Percentiles rank a stretch among this genome's conserved stretches.
Conservation (phyloP, 177 flowering plant genomes). For the Vitis hybrid region DNA sequence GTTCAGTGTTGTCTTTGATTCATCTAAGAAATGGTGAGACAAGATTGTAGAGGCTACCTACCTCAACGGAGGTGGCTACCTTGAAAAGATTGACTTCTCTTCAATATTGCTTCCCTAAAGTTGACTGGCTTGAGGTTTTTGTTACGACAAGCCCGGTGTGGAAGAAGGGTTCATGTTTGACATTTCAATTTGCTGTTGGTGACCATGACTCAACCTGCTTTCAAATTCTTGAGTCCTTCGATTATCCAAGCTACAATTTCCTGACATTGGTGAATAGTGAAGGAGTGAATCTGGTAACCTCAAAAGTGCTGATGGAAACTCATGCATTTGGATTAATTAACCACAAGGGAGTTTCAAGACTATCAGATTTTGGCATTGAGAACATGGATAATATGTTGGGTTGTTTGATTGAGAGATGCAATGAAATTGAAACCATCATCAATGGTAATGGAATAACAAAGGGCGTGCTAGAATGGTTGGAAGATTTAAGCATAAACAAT, state of each 20-base stretch:
- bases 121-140: constrained; percentile 1
- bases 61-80: background rate
- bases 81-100: constrained; percentile 6
- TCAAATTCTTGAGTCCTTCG: background rate
- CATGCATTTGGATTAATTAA: constrained; percentile 7
- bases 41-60: background rate
- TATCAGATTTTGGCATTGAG: constrained; percentile 6
- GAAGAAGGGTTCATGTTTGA: background rate
- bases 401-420: constrained; percentile 11
- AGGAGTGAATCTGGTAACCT: background rate
- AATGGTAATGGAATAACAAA: background rate
- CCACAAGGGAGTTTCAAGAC: background rate
- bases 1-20: constrained; percentile 9
- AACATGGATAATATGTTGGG: background rate
- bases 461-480: background rate
- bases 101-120: constrained; percentile 3
- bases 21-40: background rate
- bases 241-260: background rate
- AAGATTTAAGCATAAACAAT: constrained; percentile 4
- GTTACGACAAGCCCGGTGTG: background rate
- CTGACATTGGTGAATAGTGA: constrained; percentile 2
- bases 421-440: background rate
- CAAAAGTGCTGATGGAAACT: background rate
- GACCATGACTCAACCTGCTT: background rate
- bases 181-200: constrained; percentile 9